These are phyloP conservation scores for Asterella californica DNA, from an alignment of 225 moss, liverwort and hornwort species.

Conservation along the genomic window DNA sequence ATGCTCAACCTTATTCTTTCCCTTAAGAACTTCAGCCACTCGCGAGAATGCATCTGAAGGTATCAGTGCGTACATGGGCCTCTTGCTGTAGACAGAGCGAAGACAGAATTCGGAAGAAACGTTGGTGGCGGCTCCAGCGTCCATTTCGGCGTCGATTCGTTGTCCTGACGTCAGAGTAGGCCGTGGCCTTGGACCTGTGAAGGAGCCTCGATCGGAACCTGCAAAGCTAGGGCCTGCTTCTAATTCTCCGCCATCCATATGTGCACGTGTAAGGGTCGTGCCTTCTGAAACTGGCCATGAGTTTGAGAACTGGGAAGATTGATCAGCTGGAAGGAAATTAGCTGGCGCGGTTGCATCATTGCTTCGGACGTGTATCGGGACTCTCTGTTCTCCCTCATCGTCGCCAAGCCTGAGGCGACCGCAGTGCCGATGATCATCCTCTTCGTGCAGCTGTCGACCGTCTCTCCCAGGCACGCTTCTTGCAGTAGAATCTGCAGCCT, in stretches of 20 bases:
- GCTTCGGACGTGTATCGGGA: neutral
- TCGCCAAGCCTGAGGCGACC: neutral
- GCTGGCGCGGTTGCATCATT: neutral
- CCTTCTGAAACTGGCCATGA: neutral
- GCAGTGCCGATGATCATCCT: neutral
- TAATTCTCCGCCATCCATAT: neutral
- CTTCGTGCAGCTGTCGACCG: neutral
- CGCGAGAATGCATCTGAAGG: neutral
- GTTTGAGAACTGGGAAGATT: slow-evolving; percentile 3
- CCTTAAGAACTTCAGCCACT: neutral
- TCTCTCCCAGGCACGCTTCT: neutral
- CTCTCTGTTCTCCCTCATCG: slow-evolving; percentile 6
- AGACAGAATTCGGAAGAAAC: neutral
- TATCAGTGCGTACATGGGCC: neutral
- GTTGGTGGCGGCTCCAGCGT: neutral
- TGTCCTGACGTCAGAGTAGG: neutral
- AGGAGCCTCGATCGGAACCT: neutral
- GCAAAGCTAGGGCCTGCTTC: no score
- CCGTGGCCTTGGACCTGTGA: neutral
- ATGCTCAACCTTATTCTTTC: slow-evolving; percentile 7
- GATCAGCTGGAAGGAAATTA: neutral
- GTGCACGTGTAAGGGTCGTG: neutral
- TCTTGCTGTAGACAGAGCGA: neutral
- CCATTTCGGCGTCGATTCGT: no score
- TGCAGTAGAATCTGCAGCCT: neutral